Percentiles rank a stretch among this genome's conserved stretches.
Evolutionary conservation across 2,329 filamentous ascomycete genomes (phyloP).

Genomic region (Lachnellula subtilissima): DNA sequence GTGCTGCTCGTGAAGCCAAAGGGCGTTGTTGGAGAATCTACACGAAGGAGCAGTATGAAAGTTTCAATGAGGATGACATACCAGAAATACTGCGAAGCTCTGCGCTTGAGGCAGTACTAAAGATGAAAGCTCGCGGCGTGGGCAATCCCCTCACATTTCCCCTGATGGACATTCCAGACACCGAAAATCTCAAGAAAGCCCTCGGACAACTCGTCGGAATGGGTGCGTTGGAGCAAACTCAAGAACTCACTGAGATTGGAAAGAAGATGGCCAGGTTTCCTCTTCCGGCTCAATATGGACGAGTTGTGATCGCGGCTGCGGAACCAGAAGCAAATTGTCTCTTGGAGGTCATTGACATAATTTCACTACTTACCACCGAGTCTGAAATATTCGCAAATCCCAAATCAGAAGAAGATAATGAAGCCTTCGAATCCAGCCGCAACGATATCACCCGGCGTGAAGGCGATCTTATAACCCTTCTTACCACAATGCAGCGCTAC

Average conservation of each 20-base stretch:
- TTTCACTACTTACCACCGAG: constrained; percentile 57
- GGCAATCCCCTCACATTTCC: constrained; percentile 78
- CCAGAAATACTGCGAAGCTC: constrained; percentile 92
- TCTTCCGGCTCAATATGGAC: constrained; percentile 72
- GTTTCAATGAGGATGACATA: constrained; percentile 66
- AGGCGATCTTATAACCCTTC: constrained; percentile 60
- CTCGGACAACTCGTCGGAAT: constrained; percentile 75
- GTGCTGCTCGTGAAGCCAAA: constrained; percentile 85
- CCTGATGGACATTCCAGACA: constrained; percentile 74
- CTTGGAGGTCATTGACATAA: constrained; percentile 79
- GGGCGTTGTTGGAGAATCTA: constrained; percentile 90
- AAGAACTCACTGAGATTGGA: constrained; percentile 69
- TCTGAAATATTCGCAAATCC: constrained; percentile 59
- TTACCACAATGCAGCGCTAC: constrained; percentile 60
- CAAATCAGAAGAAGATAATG: constrained; percentile 51
- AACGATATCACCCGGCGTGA: constrained; percentile 57
- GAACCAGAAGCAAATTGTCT: constrained; percentile 68
- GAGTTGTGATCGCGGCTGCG: constrained; percentile 77
- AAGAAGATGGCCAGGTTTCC: constrained; percentile 77
- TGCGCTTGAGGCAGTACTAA: constrained; percentile 77
- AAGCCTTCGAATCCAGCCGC: constrained; percentile 49
- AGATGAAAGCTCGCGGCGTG: constrained; percentile 89
- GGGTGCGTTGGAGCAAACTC: constrained; percentile 66
- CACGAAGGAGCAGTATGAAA: constrained; percentile 69
- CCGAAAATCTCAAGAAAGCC: constrained; percentile 75